Base-by-base conservation (phyloP, 352 stramenopile genomes). In the Globisporangium perplexum region DNA sequence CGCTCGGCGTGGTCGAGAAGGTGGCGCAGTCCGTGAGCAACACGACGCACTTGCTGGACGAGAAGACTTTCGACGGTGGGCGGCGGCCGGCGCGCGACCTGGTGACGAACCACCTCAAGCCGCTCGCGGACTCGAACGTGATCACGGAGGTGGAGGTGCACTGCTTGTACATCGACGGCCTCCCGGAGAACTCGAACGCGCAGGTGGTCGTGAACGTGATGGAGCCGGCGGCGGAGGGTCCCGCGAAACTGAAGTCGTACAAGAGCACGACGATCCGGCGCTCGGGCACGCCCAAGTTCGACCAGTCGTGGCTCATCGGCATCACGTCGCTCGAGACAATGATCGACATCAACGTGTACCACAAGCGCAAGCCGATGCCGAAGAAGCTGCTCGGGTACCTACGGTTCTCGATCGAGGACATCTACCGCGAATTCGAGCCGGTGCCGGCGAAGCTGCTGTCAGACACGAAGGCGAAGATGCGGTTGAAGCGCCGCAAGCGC, bases 81-180 rank as follows among this genome's bases (percentile, higher is more conserved):
- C 81, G 85, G 8, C 83, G 84, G 7, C 84, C 83, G 31, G 73
- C 84, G 4, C 81, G 84, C 17, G 83, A 93, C 38, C 66, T 93
- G 10, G 57, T 66, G 18, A 57, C 53, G 26, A 72, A 63, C 24
- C 69, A 76, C 1, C 55, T 95, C 30, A 95, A 95, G 61, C 54
- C 80, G 31, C 68, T 95, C 24, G 67, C 71, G 4, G 84, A 95
- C 33, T 92, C 83, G 45, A 92, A 91, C 46, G 74, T 95, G 43
- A 92, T 95, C 63, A 91, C 85, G 0, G 81, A 95, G 36, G 65
- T 93, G 10, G 85, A 95, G 49, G 60, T 95, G 39, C 79, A 89
- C 57, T 81, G 85, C 23, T 59, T 89, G 36, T 78, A 79, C 31
- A 71, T 90, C 33, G 71, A 89, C 18, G 83, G 81, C 0, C 63